Evolutionary conservation across 2,329 filamentous ascomycete species (phyloP).

Genomic region (Calonectria pseudoturangicola): DNA sequence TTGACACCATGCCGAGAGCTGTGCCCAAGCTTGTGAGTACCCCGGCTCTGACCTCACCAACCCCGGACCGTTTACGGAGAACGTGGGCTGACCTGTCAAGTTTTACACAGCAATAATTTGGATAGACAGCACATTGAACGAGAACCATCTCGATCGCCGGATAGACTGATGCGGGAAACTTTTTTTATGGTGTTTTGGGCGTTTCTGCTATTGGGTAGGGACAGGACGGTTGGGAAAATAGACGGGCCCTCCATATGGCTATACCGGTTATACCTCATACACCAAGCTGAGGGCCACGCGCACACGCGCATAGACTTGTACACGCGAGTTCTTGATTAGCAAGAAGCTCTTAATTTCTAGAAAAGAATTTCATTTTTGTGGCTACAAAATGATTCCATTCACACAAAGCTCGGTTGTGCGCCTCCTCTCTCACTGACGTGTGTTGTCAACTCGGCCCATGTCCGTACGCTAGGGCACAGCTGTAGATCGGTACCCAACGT

Average conservation of each 20-base stretch:
- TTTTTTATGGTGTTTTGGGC: conserved; percentile 47
- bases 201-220: conserved; percentile 51
- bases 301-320: conserved; percentile 53
- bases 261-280: conserved; percentile 37
- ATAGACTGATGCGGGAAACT: conserved; percentile 47
- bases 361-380: conserved; percentile 25
- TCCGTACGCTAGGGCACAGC: conserved; percentile 9
- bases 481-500: conserved; percentile 37
- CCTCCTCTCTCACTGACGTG: conserved; percentile 21
- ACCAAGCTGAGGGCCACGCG: conserved; percentile 45
- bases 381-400: conserved; percentile 5
- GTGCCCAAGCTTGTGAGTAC: conserved; percentile 43
- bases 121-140: conserved; percentile 48
- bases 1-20: conserved; percentile 44
- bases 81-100: conserved; percentile 38
- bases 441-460: conserved; percentile 30
- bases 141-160: conserved; percentile 52
- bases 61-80: neutral
- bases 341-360: conserved; percentile 27
- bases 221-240: conserved; percentile 54
- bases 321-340: conserved; percentile 44
- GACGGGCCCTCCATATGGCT: conserved; percentile 49
- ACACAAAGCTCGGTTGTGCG: neutral
- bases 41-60: neutral
- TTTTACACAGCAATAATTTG: conserved; percentile 45